A percentile compares a stretch with the other conserved stretches of the same genome.
phyloP scores from a whole-genome alignment of 2,329 filamentous ascomycete species.

The Tolypocladium cylindrosporum region DNA sequence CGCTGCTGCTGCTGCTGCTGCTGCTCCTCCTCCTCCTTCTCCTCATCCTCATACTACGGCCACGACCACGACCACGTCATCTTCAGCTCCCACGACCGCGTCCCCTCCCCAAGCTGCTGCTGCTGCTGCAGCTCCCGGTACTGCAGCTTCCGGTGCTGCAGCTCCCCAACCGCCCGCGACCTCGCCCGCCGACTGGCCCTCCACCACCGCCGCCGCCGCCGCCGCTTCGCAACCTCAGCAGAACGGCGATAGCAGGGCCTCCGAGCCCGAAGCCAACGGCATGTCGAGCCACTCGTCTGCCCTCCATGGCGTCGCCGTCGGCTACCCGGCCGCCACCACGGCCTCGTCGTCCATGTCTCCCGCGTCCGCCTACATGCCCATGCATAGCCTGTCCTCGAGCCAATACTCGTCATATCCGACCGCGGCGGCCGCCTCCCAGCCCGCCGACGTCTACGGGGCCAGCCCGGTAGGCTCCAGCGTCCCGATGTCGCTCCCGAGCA shows the following conservation, averaged over 20 bases:
- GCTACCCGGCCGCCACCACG: conserved; percentile 12
- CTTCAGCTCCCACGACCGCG: background rate
- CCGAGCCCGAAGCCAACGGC: conserved; percentile 16
- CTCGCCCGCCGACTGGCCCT: conserved; percentile 4
- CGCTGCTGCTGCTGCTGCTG: conserved; percentile 9
- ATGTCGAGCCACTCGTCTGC: conserved; percentile 21
- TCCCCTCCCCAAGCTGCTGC: background rate
- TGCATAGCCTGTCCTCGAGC: conserved; percentile 11
- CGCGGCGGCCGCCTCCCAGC: conserved; percentile 12
- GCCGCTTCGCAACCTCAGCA: conserved; percentile 12
- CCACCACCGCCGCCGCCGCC: conserved; percentile 5
- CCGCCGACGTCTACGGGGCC: conserved; percentile 18
- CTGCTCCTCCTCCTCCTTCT: conserved; percentile 10
- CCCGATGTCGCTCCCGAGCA: conserved; percentile 27
- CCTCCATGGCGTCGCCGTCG: conserved; percentile 15
- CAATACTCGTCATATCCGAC: conserved; percentile 22
- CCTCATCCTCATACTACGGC: conserved; percentile 1
- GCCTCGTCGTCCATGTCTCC: conserved; percentile 10
- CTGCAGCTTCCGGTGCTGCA: background rate
- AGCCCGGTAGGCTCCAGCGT: conserved; percentile 16
- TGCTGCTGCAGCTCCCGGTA: background rate
- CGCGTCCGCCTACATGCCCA: conserved; percentile 12
- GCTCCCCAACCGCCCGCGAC: background rate
- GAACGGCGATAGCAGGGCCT: conserved; percentile 21
- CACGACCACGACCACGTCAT: background rate